Evolutionary conservation across 169 alveolate species (phyloP).

Genomic region (Plasmodium fragile): DNA sequence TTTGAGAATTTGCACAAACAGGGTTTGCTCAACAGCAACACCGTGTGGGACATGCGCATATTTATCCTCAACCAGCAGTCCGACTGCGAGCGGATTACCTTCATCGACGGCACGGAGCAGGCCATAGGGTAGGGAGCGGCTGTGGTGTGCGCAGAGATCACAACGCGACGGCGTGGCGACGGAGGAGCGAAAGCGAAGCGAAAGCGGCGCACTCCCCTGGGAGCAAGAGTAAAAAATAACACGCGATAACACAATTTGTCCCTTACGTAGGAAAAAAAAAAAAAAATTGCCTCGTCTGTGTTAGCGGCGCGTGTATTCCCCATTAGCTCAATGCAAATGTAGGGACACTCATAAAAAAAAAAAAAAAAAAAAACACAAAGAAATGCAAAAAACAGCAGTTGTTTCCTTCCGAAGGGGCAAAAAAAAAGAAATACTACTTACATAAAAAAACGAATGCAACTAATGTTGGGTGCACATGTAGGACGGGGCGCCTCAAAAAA

Average conservation of each 20-base stretch:
- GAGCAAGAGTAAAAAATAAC: not conserved
- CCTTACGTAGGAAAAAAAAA: not conserved
- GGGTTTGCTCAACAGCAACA: conserved; percentile 37
- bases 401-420: not conserved
- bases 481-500: not conserved
- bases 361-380: too few relatives aligned
- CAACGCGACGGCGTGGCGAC: too few relatives aligned
- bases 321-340: not conserved
- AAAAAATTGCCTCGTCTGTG: not conserved
- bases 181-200: too few relatives aligned
- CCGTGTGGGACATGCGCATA: conserved; percentile 55
- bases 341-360: not conserved
- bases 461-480: not conserved
- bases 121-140: not conserved
- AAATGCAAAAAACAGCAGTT: not conserved
- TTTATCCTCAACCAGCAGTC: conserved; percentile 54
- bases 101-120: conserved; percentile 60
- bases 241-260: not conserved
- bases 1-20: conserved; percentile 46
- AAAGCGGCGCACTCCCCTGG: not conserved
- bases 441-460: not conserved
- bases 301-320: not conserved
- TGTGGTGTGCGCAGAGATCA: not conserved
- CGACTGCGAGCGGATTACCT: conserved; percentile 52
- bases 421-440: not conserved